These are phyloP conservation scores for Penicillium alfredii DNA, from an alignment of 495 filamentous ascomycete species.

Conservation along the genomic window DNA sequence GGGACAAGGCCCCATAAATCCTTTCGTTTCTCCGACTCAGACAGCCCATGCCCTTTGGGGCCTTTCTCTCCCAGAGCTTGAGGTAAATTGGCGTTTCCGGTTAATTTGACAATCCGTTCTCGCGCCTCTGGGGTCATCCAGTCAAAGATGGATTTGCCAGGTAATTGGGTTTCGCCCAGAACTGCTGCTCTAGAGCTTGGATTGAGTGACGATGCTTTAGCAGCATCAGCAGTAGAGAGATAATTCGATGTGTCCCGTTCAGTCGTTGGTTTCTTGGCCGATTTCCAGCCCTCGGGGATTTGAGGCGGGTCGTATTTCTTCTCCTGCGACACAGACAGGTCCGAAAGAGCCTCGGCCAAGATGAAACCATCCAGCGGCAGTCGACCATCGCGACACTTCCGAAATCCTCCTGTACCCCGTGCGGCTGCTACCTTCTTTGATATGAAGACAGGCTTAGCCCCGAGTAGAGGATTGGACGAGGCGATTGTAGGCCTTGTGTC, in stretches of 20 bases:
- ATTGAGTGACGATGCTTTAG: slow-evolving; percentile 69
- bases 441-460: slow-evolving; percentile 67
- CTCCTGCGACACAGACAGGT: slow-evolving; percentile 46
- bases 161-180: slow-evolving; percentile 74
- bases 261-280: slow-evolving; percentile 47
- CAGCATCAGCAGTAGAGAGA: slow-evolving; percentile 66
- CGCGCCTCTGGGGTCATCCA: slow-evolving; percentile 79
- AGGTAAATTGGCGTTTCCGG: slow-evolving; percentile 72
- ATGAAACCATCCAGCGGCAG: slow-evolving; percentile 82
- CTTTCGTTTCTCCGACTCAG: slow-evolving; percentile 51
- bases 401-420: slow-evolving; percentile 51
- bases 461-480: slow-evolving; percentile 58
- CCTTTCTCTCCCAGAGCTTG: slow-evolving; percentile 66
- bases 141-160: slow-evolving; percentile 93
- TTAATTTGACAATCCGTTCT: slow-evolving; percentile 66
- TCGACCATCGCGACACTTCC: slow-evolving; percentile 85
- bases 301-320: slow-evolving; percentile 67
- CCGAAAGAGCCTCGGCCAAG: slow-evolving; percentile 57
- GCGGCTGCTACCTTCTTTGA: slow-evolving; percentile 63
- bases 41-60: slow-evolving; percentile 55
- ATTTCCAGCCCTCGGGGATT: slow-evolving; percentile 73
- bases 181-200: slow-evolving; percentile 74
- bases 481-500: slow-evolving; percentile 28
- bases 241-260: slow-evolving; percentile 39
- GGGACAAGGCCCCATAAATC: slow-evolving; percentile 65